Evolutionary conservation across 2,329 filamentous ascomycete species (phyloP), one percentile per base, ranked within the genome.

Genomic region (Exophiala aquamarina): DNA sequence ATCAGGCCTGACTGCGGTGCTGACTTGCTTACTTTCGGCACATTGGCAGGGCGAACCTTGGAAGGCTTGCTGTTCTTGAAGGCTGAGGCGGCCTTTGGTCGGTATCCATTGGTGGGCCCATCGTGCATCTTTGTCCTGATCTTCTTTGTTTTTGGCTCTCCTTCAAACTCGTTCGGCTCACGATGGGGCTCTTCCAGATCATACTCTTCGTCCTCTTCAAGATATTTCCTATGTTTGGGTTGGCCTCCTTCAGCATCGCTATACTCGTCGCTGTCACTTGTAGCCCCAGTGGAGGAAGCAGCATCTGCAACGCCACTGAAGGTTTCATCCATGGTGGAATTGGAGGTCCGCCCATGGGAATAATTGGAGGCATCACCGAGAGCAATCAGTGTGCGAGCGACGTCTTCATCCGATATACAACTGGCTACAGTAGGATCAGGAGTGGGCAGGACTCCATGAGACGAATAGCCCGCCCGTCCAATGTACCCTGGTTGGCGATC

Each of bases 371-470:
- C 89, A 65, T 96, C 91, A 36, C 93, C 91, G 44, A 98, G 80
- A 59, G 92, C 87, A 84, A 98, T 97, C 62, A 98, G 77, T 71
- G 97, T 93, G 64, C 96, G 85, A 47, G 93, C 93, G 53, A 97
- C 93, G 69, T 98, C 93, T 69, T 98, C 93, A 65, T 98, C 93
- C 11, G 92, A 97, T 68, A 98, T 92, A 67, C 89, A 94, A 70
- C 92, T 97, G 44, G 89, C 89, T 59, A 97, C 87, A 10, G 93
- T 98, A n/a, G 92, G 92, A 61, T 97, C 93, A 19, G 93, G 93
- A 2, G 93, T 98, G 15, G 91, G 91, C 55, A 96, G 75, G 58
- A 94, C 81, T 44, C 84, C 83, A 54, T 75, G 65, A 40, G 65
- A 70, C 41, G 66, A 62, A 33, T 58, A 59, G 31, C 63, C 65